Percentiles rank a stretch among this genome's conserved stretches.
phyloP scores from a whole-genome alignment of 1,139 yeast genomes.

The Hyphopichia khmerensis region DNA sequence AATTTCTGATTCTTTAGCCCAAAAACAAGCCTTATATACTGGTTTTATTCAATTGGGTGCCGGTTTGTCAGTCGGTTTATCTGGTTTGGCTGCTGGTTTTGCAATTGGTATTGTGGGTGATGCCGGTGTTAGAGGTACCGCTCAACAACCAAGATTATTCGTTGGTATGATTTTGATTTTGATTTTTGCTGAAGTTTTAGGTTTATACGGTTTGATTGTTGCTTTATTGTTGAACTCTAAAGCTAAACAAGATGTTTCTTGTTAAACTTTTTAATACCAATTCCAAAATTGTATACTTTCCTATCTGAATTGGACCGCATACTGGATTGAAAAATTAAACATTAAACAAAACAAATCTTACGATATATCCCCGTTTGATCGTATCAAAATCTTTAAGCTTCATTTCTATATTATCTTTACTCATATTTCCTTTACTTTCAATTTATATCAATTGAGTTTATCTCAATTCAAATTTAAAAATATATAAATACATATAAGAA shows the following conservation, averaged over 20 bases:
- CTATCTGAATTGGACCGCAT: no score
- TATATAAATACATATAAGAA: no score
- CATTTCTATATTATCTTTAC: background rate
- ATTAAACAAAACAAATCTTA: no score
- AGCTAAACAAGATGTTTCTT: slow-evolving; percentile 84
- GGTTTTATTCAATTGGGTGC: slow-evolving; percentile 99
- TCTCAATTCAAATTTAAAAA: no score
- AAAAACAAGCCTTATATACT: slow-evolving; percentile 89
- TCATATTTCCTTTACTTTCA: background rate
- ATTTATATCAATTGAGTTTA: background rate
- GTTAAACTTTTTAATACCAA: slow-evolving; percentile 41
- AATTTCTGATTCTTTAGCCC: slow-evolving; percentile 87
- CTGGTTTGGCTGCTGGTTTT: slow-evolving; percentile 96
- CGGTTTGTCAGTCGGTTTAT: slow-evolving; percentile 95
- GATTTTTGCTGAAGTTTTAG: slow-evolving; percentile 97
- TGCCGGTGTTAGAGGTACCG: slow-evolving; percentile 95
- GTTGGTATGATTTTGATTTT: slow-evolving; percentile 92
- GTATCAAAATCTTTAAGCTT: background rate
- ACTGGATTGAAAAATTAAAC: no score
- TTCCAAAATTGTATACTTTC: no score
- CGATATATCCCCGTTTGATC: no score
- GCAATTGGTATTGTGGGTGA: slow-evolving; percentile 99
- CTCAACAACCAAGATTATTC: slow-evolving; percentile 95
- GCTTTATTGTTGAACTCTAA: slow-evolving; percentile 96
- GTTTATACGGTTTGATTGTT: slow-evolving; percentile 95